Percentiles rank a stretch among this genome's conserved stretches.
phyloP scores from a whole-genome alignment of 495 filamentous ascomycete genomes.

The Penicillium salamii region DNA sequence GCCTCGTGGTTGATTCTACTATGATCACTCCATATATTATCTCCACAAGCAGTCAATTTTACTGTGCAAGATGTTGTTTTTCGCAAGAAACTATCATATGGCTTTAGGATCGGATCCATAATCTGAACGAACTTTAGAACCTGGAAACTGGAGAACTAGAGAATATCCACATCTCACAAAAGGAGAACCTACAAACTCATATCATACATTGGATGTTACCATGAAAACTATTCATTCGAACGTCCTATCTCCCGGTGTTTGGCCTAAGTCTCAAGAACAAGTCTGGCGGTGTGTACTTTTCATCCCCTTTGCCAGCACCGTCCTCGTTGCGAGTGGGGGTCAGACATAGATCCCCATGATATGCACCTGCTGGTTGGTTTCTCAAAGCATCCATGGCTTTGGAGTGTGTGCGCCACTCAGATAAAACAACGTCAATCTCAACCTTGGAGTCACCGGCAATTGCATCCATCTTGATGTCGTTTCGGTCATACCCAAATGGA shows the following conservation, averaged over 20 bases:
- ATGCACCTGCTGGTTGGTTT: neutral
- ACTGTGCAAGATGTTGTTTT: too few species aligned
- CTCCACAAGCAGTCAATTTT: too few species aligned
- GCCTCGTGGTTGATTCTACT: too few species aligned
- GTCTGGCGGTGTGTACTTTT: constrained; percentile 30
- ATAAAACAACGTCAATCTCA: constrained; percentile 62
- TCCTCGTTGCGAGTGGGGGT: constrained; percentile 4
- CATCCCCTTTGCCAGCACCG: constrained; percentile 3
- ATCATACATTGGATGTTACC: too few species aligned
- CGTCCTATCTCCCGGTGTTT: constrained; percentile 7
- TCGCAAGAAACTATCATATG: too few species aligned
- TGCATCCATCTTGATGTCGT: constrained; percentile 78
- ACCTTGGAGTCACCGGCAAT: constrained; percentile 64
- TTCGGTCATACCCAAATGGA: constrained; percentile 71
- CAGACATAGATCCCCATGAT: constrained; percentile 14
- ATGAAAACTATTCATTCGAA: too few species aligned
- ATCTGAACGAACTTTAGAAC: too few species aligned
- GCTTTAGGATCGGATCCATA: too few species aligned
- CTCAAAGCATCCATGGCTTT: constrained; percentile 20
- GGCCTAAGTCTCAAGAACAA: constrained; percentile 33
- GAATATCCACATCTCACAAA: too few species aligned
- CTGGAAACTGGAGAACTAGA: too few species aligned
- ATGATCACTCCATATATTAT: too few species aligned
- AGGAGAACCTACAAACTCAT: too few species aligned
- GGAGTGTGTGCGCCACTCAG: constrained; percentile 54